A percentile compares a stretch with the other conserved stretches of the same genome.
phyloP scores from a whole-genome alignment of 257 asterid species.

The Gentiana dahurica region DNA sequence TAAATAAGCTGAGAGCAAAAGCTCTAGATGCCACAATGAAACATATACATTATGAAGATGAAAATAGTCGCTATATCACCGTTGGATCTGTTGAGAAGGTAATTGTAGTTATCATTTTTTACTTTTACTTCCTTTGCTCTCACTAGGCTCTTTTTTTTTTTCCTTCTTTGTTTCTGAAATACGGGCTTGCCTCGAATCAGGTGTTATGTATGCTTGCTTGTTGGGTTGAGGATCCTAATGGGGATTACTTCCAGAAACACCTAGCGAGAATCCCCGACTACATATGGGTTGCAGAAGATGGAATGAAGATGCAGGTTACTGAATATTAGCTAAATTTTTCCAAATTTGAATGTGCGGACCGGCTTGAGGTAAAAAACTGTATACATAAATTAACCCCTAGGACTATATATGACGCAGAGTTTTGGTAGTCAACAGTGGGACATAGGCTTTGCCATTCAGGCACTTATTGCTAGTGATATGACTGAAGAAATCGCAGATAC shows the following conservation, averaged over 20 bases:
- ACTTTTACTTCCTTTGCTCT: too few species aligned
- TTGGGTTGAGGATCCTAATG: constrained; percentile 32
- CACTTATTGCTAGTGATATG: constrained; percentile 50
- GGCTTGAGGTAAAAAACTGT: too few species aligned
- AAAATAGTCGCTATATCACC: constrained; percentile 15
- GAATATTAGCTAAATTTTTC: too few species aligned
- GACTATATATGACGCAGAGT: constrained; percentile 26
- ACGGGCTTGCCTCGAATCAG: background rate
- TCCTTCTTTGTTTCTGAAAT: too few species aligned
- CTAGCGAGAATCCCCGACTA: constrained; percentile 28
- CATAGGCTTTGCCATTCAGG: constrained; percentile 65
- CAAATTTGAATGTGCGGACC: too few species aligned
- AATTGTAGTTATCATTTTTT: too few species aligned
- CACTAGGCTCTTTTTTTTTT: too few species aligned
- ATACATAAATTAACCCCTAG: too few species aligned
- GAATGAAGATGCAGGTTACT: constrained; percentile 30
- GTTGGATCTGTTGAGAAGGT: constrained; percentile 24
- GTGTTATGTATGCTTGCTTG: constrained; percentile 15
- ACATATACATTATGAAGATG: constrained; percentile 23
- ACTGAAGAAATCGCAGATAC: constrained; percentile 53
- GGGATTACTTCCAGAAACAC: constrained; percentile 21
- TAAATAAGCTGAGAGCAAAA: constrained; percentile 17
- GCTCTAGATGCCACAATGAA: constrained; percentile 17
- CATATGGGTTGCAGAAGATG: constrained; percentile 36
- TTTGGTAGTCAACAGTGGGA: constrained; percentile 87